Evolutionary conservation across 208 protist species (phyloP).

Genomic region (Leishmania mexicana): DNA sequence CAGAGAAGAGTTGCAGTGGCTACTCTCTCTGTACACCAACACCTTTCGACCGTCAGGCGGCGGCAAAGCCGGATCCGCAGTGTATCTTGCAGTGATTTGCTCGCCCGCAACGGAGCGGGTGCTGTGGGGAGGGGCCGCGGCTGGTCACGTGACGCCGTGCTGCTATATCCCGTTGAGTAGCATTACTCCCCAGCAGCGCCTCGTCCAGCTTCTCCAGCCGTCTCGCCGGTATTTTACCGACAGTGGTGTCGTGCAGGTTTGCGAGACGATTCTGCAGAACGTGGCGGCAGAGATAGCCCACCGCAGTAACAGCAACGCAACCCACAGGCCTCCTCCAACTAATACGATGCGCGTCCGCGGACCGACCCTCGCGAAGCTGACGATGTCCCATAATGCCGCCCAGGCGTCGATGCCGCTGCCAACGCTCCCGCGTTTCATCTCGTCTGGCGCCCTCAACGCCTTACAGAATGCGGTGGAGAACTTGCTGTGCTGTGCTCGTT

Average conservation of each 20-base stretch:
- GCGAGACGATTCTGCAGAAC: slow-evolving; percentile 12
- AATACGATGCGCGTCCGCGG: slow-evolving; percentile 28
- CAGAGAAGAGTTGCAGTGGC: slow-evolving; percentile 15
- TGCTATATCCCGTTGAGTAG: slow-evolving; percentile 25
- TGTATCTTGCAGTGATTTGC: slow-evolving; percentile 37
- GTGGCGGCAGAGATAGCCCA: slow-evolving; percentile 14
- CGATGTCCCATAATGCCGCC: neutral
- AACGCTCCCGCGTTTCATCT: slow-evolving; percentile 13
- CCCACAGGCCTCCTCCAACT: neutral
- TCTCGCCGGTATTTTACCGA: slow-evolving; percentile 22
- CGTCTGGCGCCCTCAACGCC: slow-evolving; percentile 10
- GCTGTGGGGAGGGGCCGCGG: slow-evolving; percentile 21
- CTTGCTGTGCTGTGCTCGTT: slow-evolving; percentile 11
- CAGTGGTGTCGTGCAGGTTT: slow-evolving; percentile 17
- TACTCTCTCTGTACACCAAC: slow-evolving; percentile 21
- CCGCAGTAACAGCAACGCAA: neutral
- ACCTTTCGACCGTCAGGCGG: neutral
- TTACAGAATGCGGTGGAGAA: slow-evolving; percentile 18
- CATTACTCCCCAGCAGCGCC: slow-evolving; percentile 22
- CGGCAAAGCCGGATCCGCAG: neutral
- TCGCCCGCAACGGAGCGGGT: slow-evolving; percentile 17
- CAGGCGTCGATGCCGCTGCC: slow-evolving; percentile 14
- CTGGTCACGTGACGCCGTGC: slow-evolving; percentile 9
- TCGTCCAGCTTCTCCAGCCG: slow-evolving; percentile 30
- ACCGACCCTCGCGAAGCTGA: slow-evolving; percentile 24